Percentiles rank a stretch among this genome's conserved stretches.
Conservation (phyloP, 805 yeast genomes). For the Brettanomyces anomalus region DNA sequence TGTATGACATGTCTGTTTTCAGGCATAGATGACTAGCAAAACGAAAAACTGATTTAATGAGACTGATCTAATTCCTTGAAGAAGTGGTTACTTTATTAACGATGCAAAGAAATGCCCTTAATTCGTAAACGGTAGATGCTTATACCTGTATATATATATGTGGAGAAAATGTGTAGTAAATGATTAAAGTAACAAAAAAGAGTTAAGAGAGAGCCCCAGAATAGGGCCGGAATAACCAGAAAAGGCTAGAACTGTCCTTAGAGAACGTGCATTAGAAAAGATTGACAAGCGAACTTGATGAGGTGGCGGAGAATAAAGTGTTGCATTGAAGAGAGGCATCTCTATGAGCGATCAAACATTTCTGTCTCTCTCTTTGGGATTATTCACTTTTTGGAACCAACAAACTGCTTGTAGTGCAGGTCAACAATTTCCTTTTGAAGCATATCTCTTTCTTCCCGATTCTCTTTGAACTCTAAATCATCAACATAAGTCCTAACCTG, state of each 20-base stretch:
- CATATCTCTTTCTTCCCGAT: slow-evolving; percentile 12
- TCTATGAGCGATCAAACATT: too few species aligned
- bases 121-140: neutral
- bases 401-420: slow-evolving; percentile 8
- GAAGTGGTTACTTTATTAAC: neutral
- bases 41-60: slow-evolving; percentile 47
- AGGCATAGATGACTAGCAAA: slow-evolving; percentile 26
- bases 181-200: neutral
- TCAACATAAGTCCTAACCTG: slow-evolving; percentile 5
- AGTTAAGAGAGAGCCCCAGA: too few species aligned
- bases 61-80: slow-evolving; percentile 28
- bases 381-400: neutral
- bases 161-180: neutral
- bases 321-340: too few species aligned
- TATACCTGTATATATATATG: neutral
- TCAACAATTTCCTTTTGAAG: slow-evolving; percentile 13
- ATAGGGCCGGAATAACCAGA: too few species aligned
- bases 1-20: slow-evolving; percentile 33
- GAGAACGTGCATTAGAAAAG: too few species aligned
- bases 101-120: neutral
- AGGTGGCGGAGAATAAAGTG: too few species aligned
- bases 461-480: slow-evolving; percentile 16
- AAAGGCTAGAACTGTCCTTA: too few species aligned
- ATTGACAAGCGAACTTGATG: too few species aligned
- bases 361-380: too few species aligned